Evolutionary conservation across 129 eudicot species (phyloP), one percentile per base, ranked within the genome.

Genomic region (Tagetes erecta): DNA sequence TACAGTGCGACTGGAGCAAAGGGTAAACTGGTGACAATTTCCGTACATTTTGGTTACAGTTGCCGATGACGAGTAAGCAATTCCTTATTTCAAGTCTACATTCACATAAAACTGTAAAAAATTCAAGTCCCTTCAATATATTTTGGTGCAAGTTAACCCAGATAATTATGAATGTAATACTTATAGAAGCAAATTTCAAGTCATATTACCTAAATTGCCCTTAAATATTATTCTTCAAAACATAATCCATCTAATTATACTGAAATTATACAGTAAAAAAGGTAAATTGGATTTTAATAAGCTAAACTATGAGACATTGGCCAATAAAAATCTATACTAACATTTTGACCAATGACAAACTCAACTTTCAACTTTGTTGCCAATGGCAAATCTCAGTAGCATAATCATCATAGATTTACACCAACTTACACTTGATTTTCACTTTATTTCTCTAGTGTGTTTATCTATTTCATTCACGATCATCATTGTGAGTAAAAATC

Each of bases 181-280:
- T 20, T 20, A 20, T 31, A 27, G 41, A 59, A 34, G 14, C 14
- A 34, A 59, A 0, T 8, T 58, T 33, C 65, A 31, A 31, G 40
- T 58, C 40, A 31, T 31, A 8, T 31, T 33, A 30, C 64, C 39
- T 58, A 2, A 58, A 8, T 2, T 58, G 35, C 27, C 11, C 27
- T 20, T 20, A 20, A 20, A 20, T 31, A 27, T 6, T 5, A 56
- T 8, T 56, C 63, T 1, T 56, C 36, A 30, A 56, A 56, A 6
- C 63, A 56, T 56, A 56, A 56, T 30, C 37, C 63, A 56, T 56
- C 63, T 30, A 56, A 8, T 7, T 30, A 56, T 56, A 56, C 63
- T 2, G 13, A 56, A 56, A 27, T 30, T 56, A 56, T 6, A 56
- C 0, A 56, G 27, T 1, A 20, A 30, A 56, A 56, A 56, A 27